A percentile compares a stretch with the other conserved stretches of the same genome.
Evolutionary conservation across 73 alveolate genomes (phyloP).

Genomic region (Paramecium biaurelia): DNA sequence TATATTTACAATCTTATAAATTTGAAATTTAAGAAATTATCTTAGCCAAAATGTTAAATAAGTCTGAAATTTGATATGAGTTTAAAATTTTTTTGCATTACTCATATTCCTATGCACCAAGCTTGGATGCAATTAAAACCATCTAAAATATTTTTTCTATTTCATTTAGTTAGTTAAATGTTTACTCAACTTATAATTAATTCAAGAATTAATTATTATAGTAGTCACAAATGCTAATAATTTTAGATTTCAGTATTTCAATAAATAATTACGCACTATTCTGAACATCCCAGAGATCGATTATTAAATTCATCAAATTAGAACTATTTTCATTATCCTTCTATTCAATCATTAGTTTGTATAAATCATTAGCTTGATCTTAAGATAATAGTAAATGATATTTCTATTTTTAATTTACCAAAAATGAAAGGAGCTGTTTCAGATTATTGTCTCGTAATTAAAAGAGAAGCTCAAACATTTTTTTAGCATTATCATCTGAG

Average conservation of each 20-base stretch:
- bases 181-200: background rate
- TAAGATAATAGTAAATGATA: background rate
- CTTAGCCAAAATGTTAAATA: background rate
- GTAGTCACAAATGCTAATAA: background rate
- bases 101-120: background rate
- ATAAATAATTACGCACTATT: background rate
- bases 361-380: background rate
- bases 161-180: background rate
- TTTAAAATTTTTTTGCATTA: background rate
- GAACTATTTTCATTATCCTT: background rate
- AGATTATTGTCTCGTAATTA: background rate
- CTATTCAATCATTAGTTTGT: background rate
- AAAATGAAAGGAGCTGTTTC: background rate
- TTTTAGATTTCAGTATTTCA: too few relatives aligned
- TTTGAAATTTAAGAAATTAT: background rate
- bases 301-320: background rate
- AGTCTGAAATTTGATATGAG: background rate
- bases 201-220: background rate
- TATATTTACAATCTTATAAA: background rate
- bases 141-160: background rate
- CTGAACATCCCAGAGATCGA: too few relatives aligned
- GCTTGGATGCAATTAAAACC: background rate
- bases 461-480: background rate
- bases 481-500: background rate
- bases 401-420: background rate